A percentile compares a stretch with the other conserved stretches of the same genome.
These are phyloP conservation scores for Wickerhamiella occidentalis DNA, from an alignment of 805 yeast genomes.

Conservation along the genomic window DNA sequence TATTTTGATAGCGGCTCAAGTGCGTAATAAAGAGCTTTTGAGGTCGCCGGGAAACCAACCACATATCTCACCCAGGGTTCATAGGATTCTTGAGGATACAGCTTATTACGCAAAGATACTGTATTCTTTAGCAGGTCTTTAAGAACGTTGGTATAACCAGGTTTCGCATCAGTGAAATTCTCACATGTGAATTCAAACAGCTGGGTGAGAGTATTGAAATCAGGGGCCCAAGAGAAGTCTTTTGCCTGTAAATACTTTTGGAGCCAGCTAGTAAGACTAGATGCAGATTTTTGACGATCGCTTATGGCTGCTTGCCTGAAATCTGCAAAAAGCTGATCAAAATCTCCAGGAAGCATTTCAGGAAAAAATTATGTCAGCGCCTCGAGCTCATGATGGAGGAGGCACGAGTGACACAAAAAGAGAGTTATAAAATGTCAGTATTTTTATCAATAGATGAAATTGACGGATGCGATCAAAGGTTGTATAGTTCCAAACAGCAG, in stretches of 20 bases:
- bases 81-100: slow-evolving; percentile 1
- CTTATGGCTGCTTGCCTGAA: neutral
- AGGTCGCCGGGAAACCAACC: slow-evolving; percentile 10
- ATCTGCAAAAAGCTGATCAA: neutral
- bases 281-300: slow-evolving; percentile 4
- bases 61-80: slow-evolving; percentile 14
- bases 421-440: no score
- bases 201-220: neutral
- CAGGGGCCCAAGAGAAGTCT: neutral
- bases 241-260: slow-evolving; percentile 8
- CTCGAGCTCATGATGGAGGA: neutral
- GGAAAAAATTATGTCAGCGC: neutral
- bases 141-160: slow-evolving; percentile 10
- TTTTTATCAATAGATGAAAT: no score
- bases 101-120: neutral
- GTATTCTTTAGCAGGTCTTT: slow-evolving; percentile 9
- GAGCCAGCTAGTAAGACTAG: neutral
- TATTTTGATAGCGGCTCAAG: slow-evolving; percentile 13
- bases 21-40: slow-evolving; percentile 12
- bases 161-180: slow-evolving; percentile 13
- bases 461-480: no score
- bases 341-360: neutral
- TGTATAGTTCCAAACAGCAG: no score
- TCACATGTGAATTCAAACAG: slow-evolving; percentile 11
- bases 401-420: no score